phyloP scores from a whole-genome alignment of 495 filamentous ascomycete genomes.

The Trichoderma asperelloides region DNA sequence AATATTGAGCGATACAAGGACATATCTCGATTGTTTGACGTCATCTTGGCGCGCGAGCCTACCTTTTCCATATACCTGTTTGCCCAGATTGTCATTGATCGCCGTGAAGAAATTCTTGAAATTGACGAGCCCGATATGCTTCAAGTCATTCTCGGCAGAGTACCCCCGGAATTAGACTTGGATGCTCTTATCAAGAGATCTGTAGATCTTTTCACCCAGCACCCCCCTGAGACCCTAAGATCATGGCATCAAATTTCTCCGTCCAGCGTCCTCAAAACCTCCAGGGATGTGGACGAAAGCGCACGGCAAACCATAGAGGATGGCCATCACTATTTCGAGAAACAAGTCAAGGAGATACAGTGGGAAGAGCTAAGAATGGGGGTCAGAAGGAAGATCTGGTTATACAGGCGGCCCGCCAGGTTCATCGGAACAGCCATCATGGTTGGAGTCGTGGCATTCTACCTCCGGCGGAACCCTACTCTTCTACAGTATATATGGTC shows the following conservation, averaged over 20 bases:
- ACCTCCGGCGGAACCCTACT: slow-evolving; percentile 28
- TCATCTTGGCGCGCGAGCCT: slow-evolving; percentile 73
- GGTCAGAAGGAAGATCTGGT: slow-evolving; percentile 44
- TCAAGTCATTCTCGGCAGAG: slow-evolving; percentile 76
- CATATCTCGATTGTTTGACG: slow-evolving; percentile 86
- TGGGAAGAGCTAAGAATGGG: slow-evolving; percentile 51
- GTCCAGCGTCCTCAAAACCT: slow-evolving; percentile 79
- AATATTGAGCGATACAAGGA: slow-evolving; percentile 84
- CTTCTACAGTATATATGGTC: slow-evolving; percentile 15
- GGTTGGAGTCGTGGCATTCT: slow-evolving; percentile 45
- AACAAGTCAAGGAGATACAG: slow-evolving; percentile 58
- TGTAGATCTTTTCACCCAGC: slow-evolving; percentile 46
- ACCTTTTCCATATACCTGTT: slow-evolving; percentile 86
- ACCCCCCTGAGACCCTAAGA: slow-evolving; percentile 67
- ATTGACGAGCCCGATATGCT: slow-evolving; percentile 94
- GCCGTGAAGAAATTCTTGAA: slow-evolving; percentile 72
- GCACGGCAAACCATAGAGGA: slow-evolving; percentile 45
- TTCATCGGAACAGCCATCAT: slow-evolving; percentile 54
- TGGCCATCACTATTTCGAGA: slow-evolving; percentile 53
- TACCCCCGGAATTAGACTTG: slow-evolving; percentile 76
- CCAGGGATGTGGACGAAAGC: slow-evolving; percentile 36
- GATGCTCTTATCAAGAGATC: slow-evolving; percentile 65
- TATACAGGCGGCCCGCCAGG: slow-evolving; percentile 48
- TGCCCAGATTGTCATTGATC: slow-evolving; percentile 72
- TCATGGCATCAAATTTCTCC: slow-evolving; percentile 64